Base-by-base conservation (phyloP, 192 early-diverging fungal species). In the Coemansia sp. region DNA sequence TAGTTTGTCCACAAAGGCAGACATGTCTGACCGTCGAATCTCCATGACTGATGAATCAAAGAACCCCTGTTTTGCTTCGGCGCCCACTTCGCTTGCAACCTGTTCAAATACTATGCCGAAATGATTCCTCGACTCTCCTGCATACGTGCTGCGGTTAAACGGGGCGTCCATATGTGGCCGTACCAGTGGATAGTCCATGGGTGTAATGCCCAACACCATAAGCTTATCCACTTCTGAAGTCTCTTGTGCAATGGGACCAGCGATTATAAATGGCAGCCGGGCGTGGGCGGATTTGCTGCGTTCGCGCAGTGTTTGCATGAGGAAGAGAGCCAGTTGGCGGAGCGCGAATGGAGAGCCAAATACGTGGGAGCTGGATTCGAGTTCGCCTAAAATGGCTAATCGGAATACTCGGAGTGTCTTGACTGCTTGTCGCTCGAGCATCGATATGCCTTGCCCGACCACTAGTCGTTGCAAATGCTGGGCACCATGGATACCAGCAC, bases 41-140 rank as follows among this genome's bases (percentile, higher is more conserved):
- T 93, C 91, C 14, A 96, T 68, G 15, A 87, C 84, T 4, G 86
- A 84, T n/a, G 86, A 83, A 64, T 96, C 93, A 81, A 97, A 97
- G 36, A 88, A 87, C 59, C 93, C 92, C 55, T 85, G 80, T 18
- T 80, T 83, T 10, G 87, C 73, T 1, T 85, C 76, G 2, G 88
- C 90, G 48, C 84, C 82, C 24, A 87, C 81, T 25, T 86, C 80
- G 10, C 80, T 66, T 0, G 93, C 91, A 3, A 90, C 86, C 57
- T 86, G 81, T 68, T 90, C 86, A 73, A 96, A 97, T 5, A 92
- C 88, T 60, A 88, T 61, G 0, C 90, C 92, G 71, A 97, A 97
- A 34, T 75, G 72, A 63, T 74, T 80, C 4, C 77, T 17, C 18
- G 68, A 67, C 55, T 66, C 64, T 67, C 85, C 82, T 84, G 93